phyloP scores from a whole-genome alignment of 345 rosid genomes.

The Salix dunnii region DNA sequence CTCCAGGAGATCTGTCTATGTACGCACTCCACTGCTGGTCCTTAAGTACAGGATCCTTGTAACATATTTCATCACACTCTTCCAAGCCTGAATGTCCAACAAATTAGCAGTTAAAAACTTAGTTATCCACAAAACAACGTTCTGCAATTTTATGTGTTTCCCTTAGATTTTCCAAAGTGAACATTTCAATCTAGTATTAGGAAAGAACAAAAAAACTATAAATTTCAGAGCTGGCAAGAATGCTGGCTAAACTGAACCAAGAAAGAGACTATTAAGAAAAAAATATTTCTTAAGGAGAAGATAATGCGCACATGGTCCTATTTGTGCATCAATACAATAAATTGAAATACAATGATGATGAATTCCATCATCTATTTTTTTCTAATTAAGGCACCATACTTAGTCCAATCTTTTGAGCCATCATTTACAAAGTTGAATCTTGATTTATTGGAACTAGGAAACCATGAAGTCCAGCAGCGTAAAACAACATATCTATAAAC shows the following conservation, averaged over 20 bases:
- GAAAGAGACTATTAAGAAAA: background rate
- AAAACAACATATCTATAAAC: background rate
- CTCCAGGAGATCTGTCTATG: constrained; percentile 91
- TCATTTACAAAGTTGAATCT: background rate
- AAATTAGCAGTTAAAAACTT: constrained; percentile 16
- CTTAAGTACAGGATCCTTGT: constrained; percentile 94
- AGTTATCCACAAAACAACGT: background rate
- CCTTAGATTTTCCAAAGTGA: background rate
- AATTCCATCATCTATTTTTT: background rate
- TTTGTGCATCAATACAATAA: background rate
- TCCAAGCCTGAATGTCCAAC: constrained; percentile 51
- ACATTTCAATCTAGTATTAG: background rate
- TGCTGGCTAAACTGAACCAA: background rate
- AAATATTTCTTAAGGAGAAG: background rate
- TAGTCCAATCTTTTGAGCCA: background rate
- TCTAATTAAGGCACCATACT: background rate
- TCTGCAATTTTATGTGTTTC: background rate
- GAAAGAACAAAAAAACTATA: too few relatives aligned
- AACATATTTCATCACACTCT: constrained; percentile 83
- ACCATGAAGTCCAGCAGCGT: background rate
- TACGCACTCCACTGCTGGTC: constrained; percentile 87
- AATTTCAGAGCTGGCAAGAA: background rate
- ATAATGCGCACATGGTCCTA: background rate
- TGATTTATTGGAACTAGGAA: background rate
- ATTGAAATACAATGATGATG: background rate